Evolutionary conservation across 441 rosid species (phyloP).

Genomic region (Arabidopsis hybrid): DNA sequence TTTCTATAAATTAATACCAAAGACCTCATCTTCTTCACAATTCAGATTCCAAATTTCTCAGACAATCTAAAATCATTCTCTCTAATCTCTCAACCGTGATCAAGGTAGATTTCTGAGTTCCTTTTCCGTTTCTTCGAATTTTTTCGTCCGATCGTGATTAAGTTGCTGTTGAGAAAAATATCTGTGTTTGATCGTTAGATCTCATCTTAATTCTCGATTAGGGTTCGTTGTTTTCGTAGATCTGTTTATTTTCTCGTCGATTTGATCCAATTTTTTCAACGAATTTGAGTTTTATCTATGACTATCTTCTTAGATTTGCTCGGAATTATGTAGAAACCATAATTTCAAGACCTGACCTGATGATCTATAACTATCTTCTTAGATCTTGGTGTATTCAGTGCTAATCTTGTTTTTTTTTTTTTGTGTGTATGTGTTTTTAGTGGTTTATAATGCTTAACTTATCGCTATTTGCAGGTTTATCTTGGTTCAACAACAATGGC

Average conservation of each 20-base stretch:
- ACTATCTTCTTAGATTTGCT: not conserved
- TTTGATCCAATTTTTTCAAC: not conserved
- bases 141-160: not conserved
- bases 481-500: conserved; percentile 37
- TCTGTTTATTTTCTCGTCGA: not conserved
- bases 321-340: not conserved
- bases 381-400: conserved; percentile 8
- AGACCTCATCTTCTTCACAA: conserved; percentile 23
- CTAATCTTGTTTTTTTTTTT: not conserved
- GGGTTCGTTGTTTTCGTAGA: not conserved
- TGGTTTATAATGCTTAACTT: not conserved
- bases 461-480: conserved; percentile 36
- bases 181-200: not conserved
- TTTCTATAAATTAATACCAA: conserved; percentile 41
- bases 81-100: conserved; percentile 8
- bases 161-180: not conserved
- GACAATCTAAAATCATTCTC: not conserved
- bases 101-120: conserved; percentile 28
- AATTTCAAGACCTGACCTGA: not conserved
- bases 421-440: not conserved
- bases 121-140: not conserved
- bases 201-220: not conserved
- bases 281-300: no score
- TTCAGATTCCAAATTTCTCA: not conserved
- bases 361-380: conserved; percentile 16